Evolutionary conservation across 192 early-diverging fungal species (phyloP), one percentile per base, ranked within the genome.

Genomic region (Umbelopsis ramanniana): DNA sequence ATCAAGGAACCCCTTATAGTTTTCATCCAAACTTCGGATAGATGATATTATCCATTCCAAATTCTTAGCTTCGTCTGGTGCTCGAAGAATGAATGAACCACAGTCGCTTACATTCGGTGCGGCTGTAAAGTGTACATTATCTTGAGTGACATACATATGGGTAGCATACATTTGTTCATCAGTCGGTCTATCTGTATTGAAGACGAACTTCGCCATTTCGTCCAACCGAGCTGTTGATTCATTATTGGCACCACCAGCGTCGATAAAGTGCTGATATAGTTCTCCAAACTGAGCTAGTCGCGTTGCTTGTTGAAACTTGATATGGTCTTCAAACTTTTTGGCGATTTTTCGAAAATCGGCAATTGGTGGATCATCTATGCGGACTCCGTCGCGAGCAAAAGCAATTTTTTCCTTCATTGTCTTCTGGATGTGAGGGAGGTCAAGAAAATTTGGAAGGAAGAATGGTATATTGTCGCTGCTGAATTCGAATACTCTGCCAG

Each of bases 141-240:
- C 79, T 46, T 79, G 78, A 1, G 87, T 82, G 67, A 92, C 43
- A 55, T 85, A 86, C 26, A 87, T 70, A 72, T 90, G 88, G 0
- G 88, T 85, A 1, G 89, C 87, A 67, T 91, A 86, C 9, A 85
- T 68, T 14, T 84, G 70, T 22, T 69, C 53, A 37, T 70, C 37
- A 4, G 75, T 83, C 33, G 74, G 17, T 9, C 77, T 68, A 21
- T 84, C 69, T 8, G 72, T 75, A 21, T 47, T 40, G 63, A 84
- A 85, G 3, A 78, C 79, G 68, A 71, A 75, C 21, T 67, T 47
- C 8, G 87, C 80, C 8, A 79, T 73, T 17, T 83, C 73, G 0
- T 74, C 40, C 0, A 77, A 52, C 0, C 75, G 79, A 2, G 80
- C 37, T 2, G 37, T 67, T 0, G 17, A 70, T 26, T 22, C 21